A percentile compares a stretch with the other conserved stretches of the same genome.
Evolutionary conservation across 106 monocot species (phyloP).

Genomic region (Dendrobium officinale): DNA sequence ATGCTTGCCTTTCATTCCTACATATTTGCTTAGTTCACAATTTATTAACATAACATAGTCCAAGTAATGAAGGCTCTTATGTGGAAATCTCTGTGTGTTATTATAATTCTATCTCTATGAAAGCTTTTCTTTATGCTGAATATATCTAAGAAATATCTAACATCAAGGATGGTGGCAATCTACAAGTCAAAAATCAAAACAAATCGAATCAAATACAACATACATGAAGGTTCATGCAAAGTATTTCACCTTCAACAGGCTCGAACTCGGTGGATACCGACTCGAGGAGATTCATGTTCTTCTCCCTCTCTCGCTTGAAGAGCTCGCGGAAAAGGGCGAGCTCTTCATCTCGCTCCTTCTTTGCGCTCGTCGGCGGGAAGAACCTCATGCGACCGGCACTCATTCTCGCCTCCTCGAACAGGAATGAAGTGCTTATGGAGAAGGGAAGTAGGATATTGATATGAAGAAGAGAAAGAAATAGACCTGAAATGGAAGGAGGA

Average conservation of each 20-base stretch:
- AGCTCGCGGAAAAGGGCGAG: slow-evolving; percentile 32
- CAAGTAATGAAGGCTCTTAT: too few relatives aligned
- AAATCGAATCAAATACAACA: too few relatives aligned
- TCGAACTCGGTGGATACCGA: slow-evolving; percentile 28
- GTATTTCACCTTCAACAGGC: background rate
- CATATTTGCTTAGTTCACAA: too few relatives aligned
- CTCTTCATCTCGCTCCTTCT: slow-evolving; percentile 32
- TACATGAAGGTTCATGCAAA: background rate
- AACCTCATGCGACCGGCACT: slow-evolving; percentile 2
- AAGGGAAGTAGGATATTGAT: background rate
- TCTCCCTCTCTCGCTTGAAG: slow-evolving; percentile 32
- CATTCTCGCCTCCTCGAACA: background rate
- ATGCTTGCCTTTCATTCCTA: too few relatives aligned
- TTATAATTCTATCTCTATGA: too few relatives aligned
- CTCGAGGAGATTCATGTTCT: slow-evolving; percentile 25
- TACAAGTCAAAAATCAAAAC: too few relatives aligned
- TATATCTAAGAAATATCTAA: too few relatives aligned
- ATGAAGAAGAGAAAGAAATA: background rate
- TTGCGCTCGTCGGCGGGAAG: slow-evolving; percentile 1
- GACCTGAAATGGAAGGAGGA: background rate
- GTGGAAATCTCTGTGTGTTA: too few relatives aligned
- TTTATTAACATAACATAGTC: too few relatives aligned
- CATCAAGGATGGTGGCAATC: too few relatives aligned
- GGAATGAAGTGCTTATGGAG: background rate
- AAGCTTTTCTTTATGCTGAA: too few relatives aligned